Evolutionary conservation across 192 early-diverging fungal species (phyloP).

Genomic region (Backusella australiensis): DNA sequence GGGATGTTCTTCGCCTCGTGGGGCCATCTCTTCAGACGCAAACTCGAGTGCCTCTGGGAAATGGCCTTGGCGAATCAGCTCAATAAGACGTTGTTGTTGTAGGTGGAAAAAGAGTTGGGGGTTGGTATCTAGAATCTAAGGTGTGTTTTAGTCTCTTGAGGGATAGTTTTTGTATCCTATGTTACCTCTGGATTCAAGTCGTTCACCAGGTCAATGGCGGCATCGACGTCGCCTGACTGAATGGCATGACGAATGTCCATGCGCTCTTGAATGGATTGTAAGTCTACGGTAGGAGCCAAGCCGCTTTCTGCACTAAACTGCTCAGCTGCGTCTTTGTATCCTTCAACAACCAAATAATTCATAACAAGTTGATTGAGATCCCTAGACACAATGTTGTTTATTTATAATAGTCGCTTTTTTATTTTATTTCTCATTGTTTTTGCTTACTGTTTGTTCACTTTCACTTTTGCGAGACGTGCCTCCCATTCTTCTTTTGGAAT

Average conservation of each 20-base stretch:
- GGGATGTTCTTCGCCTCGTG: conserved; percentile 96
- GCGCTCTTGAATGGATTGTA: conserved; percentile 89
- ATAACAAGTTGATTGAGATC: conserved; percentile 98
- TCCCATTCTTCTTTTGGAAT: conserved; percentile 84
- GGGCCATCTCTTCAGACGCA: conserved; percentile 96
- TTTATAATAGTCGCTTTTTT: not conserved
- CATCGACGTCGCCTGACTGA: conserved; percentile 85
- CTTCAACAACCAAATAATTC: conserved; percentile 99
- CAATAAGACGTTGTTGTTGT: conserved; percentile 96
- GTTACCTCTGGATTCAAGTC: conserved; percentile 96
- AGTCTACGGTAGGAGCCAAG: conserved; percentile 74
- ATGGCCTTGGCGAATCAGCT: conserved; percentile 83
- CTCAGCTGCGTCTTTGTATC: conserved; percentile 98
- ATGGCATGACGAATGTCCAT: conserved; percentile 94
- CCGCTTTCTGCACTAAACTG: conserved; percentile 91
- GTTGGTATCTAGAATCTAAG: conserved; percentile 89
- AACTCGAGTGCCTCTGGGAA: conserved; percentile 88
- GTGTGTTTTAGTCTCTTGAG: too few relatives aligned
- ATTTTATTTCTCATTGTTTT: not conserved
- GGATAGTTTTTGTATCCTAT: not conserved
- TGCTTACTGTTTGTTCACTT: conserved; percentile 73
- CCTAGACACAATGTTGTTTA: conserved; percentile 46
- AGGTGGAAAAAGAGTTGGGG: conserved; percentile 93
- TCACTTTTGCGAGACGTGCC: conserved; percentile 74
- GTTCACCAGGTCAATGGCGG: conserved; percentile 96